Percentiles rank a stretch among this genome's conserved stretches.
Evolutionary conservation across 2,329 filamentous ascomycete genomes (phyloP).

Genomic region (Alternaria brassicicola): DNA sequence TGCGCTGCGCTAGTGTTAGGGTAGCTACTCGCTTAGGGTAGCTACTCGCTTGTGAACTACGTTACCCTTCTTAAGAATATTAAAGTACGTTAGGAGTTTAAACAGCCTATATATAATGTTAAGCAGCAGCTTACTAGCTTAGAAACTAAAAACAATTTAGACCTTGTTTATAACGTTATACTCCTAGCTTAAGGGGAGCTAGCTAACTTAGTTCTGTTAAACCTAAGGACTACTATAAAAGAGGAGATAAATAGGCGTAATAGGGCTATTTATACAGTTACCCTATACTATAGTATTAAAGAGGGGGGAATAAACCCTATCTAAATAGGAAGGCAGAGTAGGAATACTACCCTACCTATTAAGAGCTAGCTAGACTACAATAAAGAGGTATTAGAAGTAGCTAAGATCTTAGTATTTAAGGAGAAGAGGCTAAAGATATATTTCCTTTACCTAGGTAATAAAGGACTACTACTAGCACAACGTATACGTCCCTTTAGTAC

Average conservation of each 20-base stretch:
- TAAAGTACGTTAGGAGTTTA: constrained; percentile 11
- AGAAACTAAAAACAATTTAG: constrained; percentile 8
- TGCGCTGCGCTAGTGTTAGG: too few relatives aligned
- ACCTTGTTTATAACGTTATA: constrained; percentile 8
- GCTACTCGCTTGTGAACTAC: too few relatives aligned
- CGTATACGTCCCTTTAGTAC: constrained; percentile 16
- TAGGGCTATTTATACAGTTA: constrained; percentile 7
- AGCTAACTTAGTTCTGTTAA: background rate
- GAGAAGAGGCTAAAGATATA: constrained; percentile 21
- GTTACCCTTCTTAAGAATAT: constrained; percentile 1
- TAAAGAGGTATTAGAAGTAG: constrained; percentile 19
- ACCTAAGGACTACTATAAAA: background rate
- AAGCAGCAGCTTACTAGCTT: constrained; percentile 24
- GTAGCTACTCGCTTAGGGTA: too few relatives aligned
- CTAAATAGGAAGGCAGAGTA: background rate
- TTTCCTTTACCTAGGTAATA: constrained; percentile 24
- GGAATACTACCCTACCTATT: background rate
- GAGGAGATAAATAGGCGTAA: constrained; percentile 9
- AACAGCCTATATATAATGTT: constrained; percentile 20
- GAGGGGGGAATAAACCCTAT: constrained; percentile 11
- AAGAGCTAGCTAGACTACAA: constrained; percentile 15
- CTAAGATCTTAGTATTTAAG: constrained; percentile 15
- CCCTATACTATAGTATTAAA: constrained; percentile 16
- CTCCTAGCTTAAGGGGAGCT: constrained; percentile 14
- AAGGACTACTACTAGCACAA: constrained; percentile 2